phyloP scores from a whole-genome alignment of 2,329 filamentous ascomycete genomes.

The Orbilia ellipsospora region DNA sequence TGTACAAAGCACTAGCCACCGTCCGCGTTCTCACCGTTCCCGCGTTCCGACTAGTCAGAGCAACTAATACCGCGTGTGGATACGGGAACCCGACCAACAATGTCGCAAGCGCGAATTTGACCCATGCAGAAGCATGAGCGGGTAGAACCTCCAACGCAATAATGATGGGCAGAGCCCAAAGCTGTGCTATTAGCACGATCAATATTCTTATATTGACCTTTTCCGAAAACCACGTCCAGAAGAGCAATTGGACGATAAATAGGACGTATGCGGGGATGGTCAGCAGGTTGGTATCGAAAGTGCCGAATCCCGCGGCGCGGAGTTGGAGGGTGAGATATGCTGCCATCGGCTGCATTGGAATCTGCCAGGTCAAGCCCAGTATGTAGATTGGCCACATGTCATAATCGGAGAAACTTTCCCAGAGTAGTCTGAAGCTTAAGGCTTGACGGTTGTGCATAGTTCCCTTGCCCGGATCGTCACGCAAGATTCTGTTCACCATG shows the following conservation, averaged over 20 bases:
- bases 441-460: conserved; percentile 72
- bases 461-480: conserved; percentile 72
- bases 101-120: conserved; percentile 67
- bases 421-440: conserved; percentile 67
- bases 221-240: conserved; percentile 67
- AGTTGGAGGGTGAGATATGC: conserved; percentile 72
- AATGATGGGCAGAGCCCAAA: conserved; percentile 73
- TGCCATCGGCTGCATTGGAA: conserved; percentile 67
- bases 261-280: conserved; percentile 70
- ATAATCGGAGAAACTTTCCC: conserved; percentile 69
- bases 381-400: conserved; percentile 72
- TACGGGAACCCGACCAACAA: conserved; percentile 69
- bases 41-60: conserved; percentile 72
- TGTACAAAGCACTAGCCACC: conserved; percentile 73
- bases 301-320: conserved; percentile 69
- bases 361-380: conserved; percentile 68
- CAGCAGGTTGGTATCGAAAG: conserved; percentile 73
- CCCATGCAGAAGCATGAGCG: conserved; percentile 62
- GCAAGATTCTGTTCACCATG: conserved; percentile 72
- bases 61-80: conserved; percentile 70
- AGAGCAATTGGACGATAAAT: conserved; percentile 67
- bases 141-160: conserved; percentile 66
- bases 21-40: conserved; percentile 72
- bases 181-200: conserved; percentile 66
- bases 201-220: conserved; percentile 68